Evolutionary conservation across 257 asterid genomes (phyloP).

Genomic region (Solanum phureja): DNA sequence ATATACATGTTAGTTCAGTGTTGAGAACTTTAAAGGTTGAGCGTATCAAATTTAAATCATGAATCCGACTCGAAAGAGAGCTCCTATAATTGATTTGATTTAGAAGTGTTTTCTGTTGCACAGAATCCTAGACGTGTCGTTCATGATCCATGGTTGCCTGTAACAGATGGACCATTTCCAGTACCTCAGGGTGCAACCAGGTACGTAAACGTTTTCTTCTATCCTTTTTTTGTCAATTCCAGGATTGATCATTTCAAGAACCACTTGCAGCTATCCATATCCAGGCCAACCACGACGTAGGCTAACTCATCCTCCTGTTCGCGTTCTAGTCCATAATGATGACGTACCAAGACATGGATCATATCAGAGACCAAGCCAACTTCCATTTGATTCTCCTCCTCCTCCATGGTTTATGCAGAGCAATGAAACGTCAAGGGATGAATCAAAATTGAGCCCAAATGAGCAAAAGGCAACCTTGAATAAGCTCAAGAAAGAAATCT

Average conservation of each 20-base stretch:
- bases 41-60: neutral
- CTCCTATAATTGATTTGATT: neutral
- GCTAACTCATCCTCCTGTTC: constrained; percentile 10
- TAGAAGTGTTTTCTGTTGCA: neutral
- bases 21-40: neutral
- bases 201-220: constrained; percentile 9
- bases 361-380: neutral
- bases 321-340: constrained; percentile 9
- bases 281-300: constrained; percentile 30
- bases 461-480: constrained; percentile 42
- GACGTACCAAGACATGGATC: constrained; percentile 7
- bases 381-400: constrained; percentile 11
- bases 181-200: constrained; percentile 24
- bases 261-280: neutral
- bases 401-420: constrained; percentile 3
- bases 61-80: neutral
- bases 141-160: constrained; percentile 28
- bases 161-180: constrained; percentile 21
- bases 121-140: constrained; percentile 29
- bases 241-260: neutral
- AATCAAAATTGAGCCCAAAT: constrained; percentile 35
- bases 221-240: neutral
- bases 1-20: neutral
- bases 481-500: constrained; percentile 58
- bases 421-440: constrained; percentile 9